Evolutionary conservation across 2,329 filamentous ascomycete species (phyloP).

Genomic region (Catunica adiposa): DNA sequence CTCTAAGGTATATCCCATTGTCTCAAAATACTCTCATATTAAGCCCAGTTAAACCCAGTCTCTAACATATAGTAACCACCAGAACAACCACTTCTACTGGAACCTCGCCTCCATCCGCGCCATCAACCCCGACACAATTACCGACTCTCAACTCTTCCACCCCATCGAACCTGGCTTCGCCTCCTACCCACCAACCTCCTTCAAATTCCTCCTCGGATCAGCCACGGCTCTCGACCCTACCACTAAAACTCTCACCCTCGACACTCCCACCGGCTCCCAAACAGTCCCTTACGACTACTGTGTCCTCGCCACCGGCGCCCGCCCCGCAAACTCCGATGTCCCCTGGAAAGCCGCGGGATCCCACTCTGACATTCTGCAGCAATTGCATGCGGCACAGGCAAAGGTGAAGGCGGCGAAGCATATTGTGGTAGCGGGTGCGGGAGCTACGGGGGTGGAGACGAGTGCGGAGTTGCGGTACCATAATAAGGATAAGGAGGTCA

Average conservation of each 20-base stretch:
- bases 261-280: conserved; percentile 18
- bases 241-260: conserved; percentile 24
- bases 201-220: conserved; percentile 35
- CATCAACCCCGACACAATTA: conserved; percentile 33
- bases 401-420: conserved; percentile 30
- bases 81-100: conserved; percentile 44
- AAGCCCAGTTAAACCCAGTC: too few relatives aligned
- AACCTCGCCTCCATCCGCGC: conserved; percentile 39
- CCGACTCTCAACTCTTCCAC: conserved; percentile 33
- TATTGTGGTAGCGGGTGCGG: conserved; percentile 40
- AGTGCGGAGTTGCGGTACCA: conserved; percentile 38
- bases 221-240: conserved; percentile 27
- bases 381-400: conserved; percentile 26
- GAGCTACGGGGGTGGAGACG: conserved; percentile 38
- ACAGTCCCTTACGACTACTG: conserved; percentile 36
- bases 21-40: not conserved
- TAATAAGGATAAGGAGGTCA: conserved; percentile 32
- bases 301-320: conserved; percentile 39
- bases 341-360: conserved; percentile 37
- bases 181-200: conserved; percentile 31
- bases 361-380: conserved; percentile 27
- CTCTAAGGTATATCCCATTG: conserved; percentile 29
- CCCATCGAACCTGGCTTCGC: conserved; percentile 33
- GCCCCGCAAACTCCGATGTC: conserved; percentile 23
- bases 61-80: not conserved